Base-by-base conservation (phyloP, 2,329 filamentous ascomycete species). In the Plenodomus tracheiphilus region DNA sequence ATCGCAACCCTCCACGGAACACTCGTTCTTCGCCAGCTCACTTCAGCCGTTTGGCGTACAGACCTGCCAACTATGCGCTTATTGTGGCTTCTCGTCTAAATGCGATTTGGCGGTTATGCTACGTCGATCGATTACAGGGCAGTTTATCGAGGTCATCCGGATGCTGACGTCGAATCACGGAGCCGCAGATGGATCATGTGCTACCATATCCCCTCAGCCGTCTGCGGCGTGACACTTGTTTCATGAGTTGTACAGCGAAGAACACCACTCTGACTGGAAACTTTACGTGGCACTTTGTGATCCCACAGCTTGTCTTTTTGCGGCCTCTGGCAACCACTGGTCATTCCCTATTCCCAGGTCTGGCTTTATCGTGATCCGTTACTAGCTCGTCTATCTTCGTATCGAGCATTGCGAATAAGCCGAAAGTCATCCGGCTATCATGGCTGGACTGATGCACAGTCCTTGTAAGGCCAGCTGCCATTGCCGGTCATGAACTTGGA, bases 231-330 rank as follows among this genome's bases (percentile, higher is more conserved):
- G 64, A 71, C 65, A 49, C 61, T 51, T 64, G 66, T 71, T 70
- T 72, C 68, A 70, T 71, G 68, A 63, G 66, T 69, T 72, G 68
- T 71, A 71, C 69, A 71, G 61, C 59, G 59, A 57, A 56, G 45
- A 59, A 32, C 28, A 32, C 60, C 58, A 62, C 43, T 38, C 43
- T 49, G 50, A 37, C 44, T 54, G 52, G 47, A 40, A 43, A 30
- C 41, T 57, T 47, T 58, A 59, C 59, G 64, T 63, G 59, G 59
- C 58, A 57, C 54, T 56, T 39, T 36, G 46, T 47, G 36, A 50
- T 43, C 16, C 52, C 28, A 54, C 39, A 58, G 44, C 52, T 51
- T 54, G 52, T 45, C 46, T 39, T 49, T 19, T 38, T 51, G 21
- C 43, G 46, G 22, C 34, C 25, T 32, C 11, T 32, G 17, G 28